A percentile compares a stretch with the other conserved stretches of the same genome.
phyloP scores from a whole-genome alignment of 192 early-diverging fungal species.

The Coemansia sp. region DNA sequence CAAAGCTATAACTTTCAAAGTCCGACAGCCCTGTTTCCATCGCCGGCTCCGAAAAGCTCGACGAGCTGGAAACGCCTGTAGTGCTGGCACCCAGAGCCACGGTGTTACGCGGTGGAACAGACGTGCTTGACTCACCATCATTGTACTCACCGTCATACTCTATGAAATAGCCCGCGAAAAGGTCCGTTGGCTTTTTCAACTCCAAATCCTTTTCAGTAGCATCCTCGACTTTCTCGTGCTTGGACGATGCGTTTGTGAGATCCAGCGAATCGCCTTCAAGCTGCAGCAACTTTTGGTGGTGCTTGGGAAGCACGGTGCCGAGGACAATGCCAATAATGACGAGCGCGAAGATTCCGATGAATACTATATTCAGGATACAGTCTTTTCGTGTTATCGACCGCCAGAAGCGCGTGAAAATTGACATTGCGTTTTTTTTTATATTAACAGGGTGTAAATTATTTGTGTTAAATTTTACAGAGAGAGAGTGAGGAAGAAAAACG shows the following conservation, averaged over 20 bases:
- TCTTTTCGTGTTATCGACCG: background rate
- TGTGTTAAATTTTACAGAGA: too few species aligned
- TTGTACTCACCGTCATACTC: too few species aligned
- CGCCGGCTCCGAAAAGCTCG: too few species aligned
- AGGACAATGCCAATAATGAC: conserved; percentile 1
- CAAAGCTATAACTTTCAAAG: background rate
- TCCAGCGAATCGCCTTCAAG: background rate
- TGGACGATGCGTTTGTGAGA: background rate
- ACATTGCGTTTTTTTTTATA: background rate
- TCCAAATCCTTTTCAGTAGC: too few species aligned
- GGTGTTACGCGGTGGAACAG: background rate
- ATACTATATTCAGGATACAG: background rate
- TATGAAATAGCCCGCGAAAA: too few species aligned
- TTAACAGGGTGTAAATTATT: too few species aligned
- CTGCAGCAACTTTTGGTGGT: background rate
- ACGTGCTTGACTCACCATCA: background rate
- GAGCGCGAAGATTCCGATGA: background rate
- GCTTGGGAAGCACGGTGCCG: conserved; percentile 1
- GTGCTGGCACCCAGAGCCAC: background rate
- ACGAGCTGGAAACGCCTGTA: background rate
- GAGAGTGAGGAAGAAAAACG: too few species aligned
- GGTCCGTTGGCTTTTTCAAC: background rate
- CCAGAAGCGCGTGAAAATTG: background rate
- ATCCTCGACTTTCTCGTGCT: background rate
- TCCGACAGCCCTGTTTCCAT: background rate